phyloP scores from a whole-genome alignment of 306 rosid species.

The Sesbania bispinosa region DNA sequence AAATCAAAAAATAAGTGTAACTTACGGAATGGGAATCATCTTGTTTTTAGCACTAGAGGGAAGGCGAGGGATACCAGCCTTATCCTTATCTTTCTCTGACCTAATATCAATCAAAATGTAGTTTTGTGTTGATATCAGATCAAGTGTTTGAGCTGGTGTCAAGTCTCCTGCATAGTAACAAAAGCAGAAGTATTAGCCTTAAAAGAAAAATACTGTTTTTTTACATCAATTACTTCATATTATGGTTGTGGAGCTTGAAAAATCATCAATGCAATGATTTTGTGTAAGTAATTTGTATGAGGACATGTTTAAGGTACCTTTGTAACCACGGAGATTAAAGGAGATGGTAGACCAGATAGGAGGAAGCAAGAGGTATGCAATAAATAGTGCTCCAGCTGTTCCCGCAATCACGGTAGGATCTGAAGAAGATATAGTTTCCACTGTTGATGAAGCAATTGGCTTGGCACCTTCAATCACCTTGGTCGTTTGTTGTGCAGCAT shows the following conservation, averaged over 20 bases:
- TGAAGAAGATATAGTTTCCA: conserved; percentile 64
- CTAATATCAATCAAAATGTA: conserved; percentile 69
- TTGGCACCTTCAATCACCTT: conserved; percentile 79
- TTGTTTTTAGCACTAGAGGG: conserved; percentile 77
- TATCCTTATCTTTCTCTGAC: conserved; percentile 88
- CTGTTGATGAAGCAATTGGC: conserved; percentile 80
- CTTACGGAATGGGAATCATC: conserved; percentile 84
- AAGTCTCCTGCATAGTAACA: conserved; percentile 59
- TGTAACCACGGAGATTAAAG: conserved; percentile 72
- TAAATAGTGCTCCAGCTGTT: conserved; percentile 68
- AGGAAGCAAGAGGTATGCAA: conserved; percentile 76
- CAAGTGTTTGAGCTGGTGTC: conserved; percentile 89
- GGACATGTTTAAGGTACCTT: conserved; percentile 50
- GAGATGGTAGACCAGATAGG: conserved; percentile 79
- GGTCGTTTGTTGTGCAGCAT: conserved; percentile 77
- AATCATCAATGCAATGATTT: not conserved
- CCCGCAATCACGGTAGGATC: conserved; percentile 75
- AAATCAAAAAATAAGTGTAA: too few relatives aligned
- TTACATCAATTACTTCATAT: not conserved
- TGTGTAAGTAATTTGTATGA: conserved; percentile 1
- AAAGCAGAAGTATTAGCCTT: conserved; percentile 10
- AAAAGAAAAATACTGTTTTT: too few relatives aligned
- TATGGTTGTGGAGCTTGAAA: conserved; percentile 5
- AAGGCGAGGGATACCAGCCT: conserved; percentile 86
- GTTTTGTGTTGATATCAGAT: conserved; percentile 60